These are phyloP conservation scores for Claviceps digitariae DNA, from an alignment of 2,329 filamentous ascomycete genomes.

Conservation along the genomic window DNA sequence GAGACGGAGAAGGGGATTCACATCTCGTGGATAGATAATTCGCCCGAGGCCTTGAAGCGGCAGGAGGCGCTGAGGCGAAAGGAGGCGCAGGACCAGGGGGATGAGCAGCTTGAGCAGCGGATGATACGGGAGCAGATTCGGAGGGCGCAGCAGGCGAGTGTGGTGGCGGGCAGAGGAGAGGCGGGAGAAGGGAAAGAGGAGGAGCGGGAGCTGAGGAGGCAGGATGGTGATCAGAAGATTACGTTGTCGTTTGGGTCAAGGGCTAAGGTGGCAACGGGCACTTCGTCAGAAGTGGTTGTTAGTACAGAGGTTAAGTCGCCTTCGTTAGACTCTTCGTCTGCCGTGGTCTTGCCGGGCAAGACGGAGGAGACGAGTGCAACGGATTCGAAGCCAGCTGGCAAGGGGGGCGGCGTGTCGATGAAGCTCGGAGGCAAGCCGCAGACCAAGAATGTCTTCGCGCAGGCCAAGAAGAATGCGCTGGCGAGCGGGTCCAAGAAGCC, in stretches of 20 bases:
- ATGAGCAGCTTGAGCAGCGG: slow-evolving; percentile 78
- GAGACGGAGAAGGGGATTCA: slow-evolving; percentile 77
- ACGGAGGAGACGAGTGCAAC: slow-evolving; percentile 8
- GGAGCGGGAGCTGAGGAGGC: slow-evolving; percentile 38
- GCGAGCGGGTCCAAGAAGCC: slow-evolving; percentile 46
- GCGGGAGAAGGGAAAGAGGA: slow-evolving; percentile 27
- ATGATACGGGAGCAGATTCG: slow-evolving; percentile 75
- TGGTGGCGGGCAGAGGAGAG: slow-evolving; percentile 23
- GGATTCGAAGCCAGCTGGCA: slow-evolving; percentile 18
- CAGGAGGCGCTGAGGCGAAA: slow-evolving; percentile 71
- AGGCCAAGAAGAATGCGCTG: slow-evolving; percentile 56
- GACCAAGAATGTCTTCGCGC: slow-evolving; percentile 63
- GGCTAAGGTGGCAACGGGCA: slow-evolving; percentile 11
- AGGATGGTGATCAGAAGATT: slow-evolving; percentile 58
- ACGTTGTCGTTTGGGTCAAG: slow-evolving; percentile 52
- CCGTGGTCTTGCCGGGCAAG: slow-evolving; percentile 7
- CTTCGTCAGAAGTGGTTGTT: not conserved
- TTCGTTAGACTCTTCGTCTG: slow-evolving; percentile 10
- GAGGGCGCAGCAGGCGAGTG: slow-evolving; percentile 45
- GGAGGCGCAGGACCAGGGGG: slow-evolving; percentile 77
- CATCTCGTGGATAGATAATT: slow-evolving; percentile 85
- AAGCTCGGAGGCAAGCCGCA: slow-evolving; percentile 52
- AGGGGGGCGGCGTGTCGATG: slow-evolving; percentile 39
- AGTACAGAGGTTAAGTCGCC: slow-evolving; percentile 7
- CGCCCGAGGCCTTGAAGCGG: slow-evolving; percentile 66